phyloP scores from a whole-genome alignment of 768 basidiomycete genomes.

The Ephemerocybe angulata region DNA sequence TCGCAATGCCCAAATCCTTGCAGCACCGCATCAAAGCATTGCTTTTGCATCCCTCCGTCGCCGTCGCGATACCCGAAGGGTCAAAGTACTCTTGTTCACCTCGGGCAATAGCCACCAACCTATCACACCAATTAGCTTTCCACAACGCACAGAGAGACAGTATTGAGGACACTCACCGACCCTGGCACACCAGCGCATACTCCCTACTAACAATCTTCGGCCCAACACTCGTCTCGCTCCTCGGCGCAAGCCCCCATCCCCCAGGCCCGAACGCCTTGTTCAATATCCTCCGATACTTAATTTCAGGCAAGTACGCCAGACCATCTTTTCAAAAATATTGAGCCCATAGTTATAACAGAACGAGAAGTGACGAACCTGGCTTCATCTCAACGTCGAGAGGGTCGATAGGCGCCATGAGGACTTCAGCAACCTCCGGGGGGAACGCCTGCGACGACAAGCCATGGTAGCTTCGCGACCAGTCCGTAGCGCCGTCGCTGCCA shows the following conservation, averaged over 20 bases:
- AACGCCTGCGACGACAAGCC: slow-evolving; percentile 81
- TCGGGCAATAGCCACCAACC: slow-evolving; percentile 84
- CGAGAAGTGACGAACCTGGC: slow-evolving; percentile 58
- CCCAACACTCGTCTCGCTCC: slow-evolving; percentile 87
- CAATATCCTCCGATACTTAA: slow-evolving; percentile 88
- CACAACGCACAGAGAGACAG: neutral
- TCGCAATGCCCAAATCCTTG: slow-evolving; percentile 94
- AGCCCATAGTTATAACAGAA: neutral
- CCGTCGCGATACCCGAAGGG: slow-evolving; percentile 84
- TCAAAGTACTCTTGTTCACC: slow-evolving; percentile 98
- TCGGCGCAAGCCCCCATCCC: slow-evolving; percentile 93
- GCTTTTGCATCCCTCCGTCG: slow-evolving; percentile 92
- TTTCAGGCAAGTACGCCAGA: slow-evolving; percentile 92
- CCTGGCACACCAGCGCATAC: slow-evolving; percentile 91
- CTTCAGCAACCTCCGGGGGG: slow-evolving; percentile 64
- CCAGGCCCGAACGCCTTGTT: slow-evolving; percentile 96
- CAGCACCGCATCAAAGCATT: slow-evolving; percentile 97
- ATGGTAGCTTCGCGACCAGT: slow-evolving; percentile 88
- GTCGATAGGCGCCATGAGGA: slow-evolving; percentile 72
- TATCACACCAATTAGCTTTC: slow-evolving; percentile 23
- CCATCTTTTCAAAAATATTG: slow-evolving; percentile 64
- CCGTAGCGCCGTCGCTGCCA: slow-evolving; percentile 38
- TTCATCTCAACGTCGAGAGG: slow-evolving; percentile 87
- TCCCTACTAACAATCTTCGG: slow-evolving; percentile 88
- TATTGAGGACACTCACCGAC: slow-evolving; percentile 53